phyloP scores from a whole-genome alignment of 140 eudicot species.

The Flaveria floridana region DNA sequence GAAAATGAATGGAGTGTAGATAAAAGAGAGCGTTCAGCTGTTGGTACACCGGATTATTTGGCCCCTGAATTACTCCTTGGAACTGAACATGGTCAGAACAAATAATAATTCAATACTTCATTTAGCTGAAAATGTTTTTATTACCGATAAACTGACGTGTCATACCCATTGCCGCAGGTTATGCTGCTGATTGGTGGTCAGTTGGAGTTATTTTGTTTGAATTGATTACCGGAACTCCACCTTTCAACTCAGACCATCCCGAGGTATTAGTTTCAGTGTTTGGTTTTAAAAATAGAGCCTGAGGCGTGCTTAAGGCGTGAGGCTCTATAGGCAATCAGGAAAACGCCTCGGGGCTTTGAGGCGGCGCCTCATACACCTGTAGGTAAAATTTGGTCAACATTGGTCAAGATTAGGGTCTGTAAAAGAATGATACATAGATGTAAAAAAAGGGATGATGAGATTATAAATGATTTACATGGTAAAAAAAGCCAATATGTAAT shows the following conservation, averaged over 20 bases:
- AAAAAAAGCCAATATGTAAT: too few relatives aligned
- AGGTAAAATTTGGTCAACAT: too few relatives aligned
- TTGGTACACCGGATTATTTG: conserved; percentile 92
- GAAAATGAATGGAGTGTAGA: conserved; percentile 39
- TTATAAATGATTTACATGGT: too few relatives aligned
- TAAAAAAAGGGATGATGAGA: too few relatives aligned
- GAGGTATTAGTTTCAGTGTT: conserved; percentile 56
- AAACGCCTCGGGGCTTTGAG: too few relatives aligned
- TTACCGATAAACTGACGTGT: conserved; percentile 24
- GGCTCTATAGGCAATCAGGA: too few relatives aligned
- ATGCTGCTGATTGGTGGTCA: conserved; percentile 95
- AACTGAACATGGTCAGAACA: conserved; percentile 74
- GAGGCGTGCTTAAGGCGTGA: too few relatives aligned
- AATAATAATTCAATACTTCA: neutral
- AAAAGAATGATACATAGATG: too few relatives aligned
- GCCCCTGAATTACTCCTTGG: conserved; percentile 97
- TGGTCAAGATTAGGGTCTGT: too few relatives aligned
- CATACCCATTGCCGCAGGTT: conserved; percentile 48
- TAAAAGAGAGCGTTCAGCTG: conserved; percentile 63
- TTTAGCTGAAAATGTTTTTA: conserved; percentile 13
- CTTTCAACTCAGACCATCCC: conserved; percentile 73
- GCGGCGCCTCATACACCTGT: too few relatives aligned
- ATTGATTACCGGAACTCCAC: conserved; percentile 71
- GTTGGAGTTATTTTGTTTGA: conserved; percentile 81
- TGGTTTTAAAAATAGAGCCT: too few relatives aligned